Evolutionary conservation across 2,329 filamentous ascomycete species (phyloP).

Genomic region (Ophiostoma montium): DNA sequence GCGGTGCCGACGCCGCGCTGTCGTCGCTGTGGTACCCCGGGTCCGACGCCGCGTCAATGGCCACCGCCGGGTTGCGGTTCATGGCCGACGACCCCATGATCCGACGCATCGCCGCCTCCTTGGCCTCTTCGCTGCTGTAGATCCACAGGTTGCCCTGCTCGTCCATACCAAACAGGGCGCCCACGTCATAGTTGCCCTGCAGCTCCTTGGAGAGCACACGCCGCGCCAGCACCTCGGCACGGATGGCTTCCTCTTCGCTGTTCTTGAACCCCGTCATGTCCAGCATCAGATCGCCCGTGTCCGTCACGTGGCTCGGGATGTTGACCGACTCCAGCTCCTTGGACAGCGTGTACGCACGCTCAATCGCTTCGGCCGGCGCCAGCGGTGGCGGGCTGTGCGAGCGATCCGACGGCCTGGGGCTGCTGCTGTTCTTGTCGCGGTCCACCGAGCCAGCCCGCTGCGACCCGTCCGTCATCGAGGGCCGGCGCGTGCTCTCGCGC

Average conservation of each 20-base stretch:
- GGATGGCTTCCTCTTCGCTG: slow-evolving; percentile 80
- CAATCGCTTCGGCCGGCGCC: slow-evolving; percentile 59
- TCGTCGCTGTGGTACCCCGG: slow-evolving; percentile 93
- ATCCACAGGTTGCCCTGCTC: slow-evolving; percentile 98
- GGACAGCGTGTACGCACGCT: slow-evolving; percentile 71
- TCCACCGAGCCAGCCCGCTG: slow-evolving; percentile 21
- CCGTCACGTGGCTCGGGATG: slow-evolving; percentile 85
- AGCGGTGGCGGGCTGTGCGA: slow-evolving; percentile 68
- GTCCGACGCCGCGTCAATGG: slow-evolving; percentile 75
- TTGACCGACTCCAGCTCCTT: slow-evolving; percentile 80
- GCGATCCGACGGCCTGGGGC: slow-evolving; percentile 31
- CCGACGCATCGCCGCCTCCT: slow-evolving; percentile 67
- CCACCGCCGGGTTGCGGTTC: slow-evolving; percentile 35
- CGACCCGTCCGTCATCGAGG: slow-evolving; percentile 17
- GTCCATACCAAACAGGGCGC: slow-evolving; percentile 85
- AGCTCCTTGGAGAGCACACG: slow-evolving; percentile 88
- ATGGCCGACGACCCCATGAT: slow-evolving; percentile 39
- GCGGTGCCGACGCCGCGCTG: slow-evolving; percentile 36
- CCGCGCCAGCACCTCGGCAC: slow-evolving; percentile 83
- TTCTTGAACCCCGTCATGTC: slow-evolving; percentile 97
- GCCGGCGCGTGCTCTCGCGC: slow-evolving; percentile 29
- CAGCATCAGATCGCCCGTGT: slow-evolving; percentile 86
- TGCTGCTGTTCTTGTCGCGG: slow-evolving; percentile 11
- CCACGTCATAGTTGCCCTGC: slow-evolving; percentile 91
- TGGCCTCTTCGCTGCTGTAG: slow-evolving; percentile 94